These are phyloP conservation scores for Podila minutissima DNA, from an alignment of 192 early-diverging fungal genomes.

Conservation along the genomic window DNA sequence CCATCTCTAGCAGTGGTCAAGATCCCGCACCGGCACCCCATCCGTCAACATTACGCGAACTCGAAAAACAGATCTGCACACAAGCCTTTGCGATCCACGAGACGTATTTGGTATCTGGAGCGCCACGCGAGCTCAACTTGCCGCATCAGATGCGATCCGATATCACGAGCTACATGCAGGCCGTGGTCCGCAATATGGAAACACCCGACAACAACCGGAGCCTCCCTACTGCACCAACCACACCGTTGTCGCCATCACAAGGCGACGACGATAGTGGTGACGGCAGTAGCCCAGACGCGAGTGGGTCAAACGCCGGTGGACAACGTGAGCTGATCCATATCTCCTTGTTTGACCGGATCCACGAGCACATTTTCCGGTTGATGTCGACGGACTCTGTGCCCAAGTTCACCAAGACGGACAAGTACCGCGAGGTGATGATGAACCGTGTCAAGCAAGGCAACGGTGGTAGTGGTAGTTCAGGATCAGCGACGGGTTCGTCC, in stretches of 20 bases:
- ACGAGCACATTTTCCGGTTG: constrained; percentile 77
- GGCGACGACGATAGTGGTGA: neutral
- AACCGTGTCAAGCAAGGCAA: constrained; percentile 33
- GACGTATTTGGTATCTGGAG: constrained; percentile 56
- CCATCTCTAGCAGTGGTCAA: constrained; percentile 3
- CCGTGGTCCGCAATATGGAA: constrained; percentile 55
- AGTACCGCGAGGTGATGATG: constrained; percentile 54
- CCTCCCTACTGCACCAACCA: constrained; percentile 30
- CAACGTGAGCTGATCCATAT: constrained; percentile 39
- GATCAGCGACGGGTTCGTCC: neutral
- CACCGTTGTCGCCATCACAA: constrained; percentile 13
- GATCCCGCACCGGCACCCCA: constrained; percentile 44
- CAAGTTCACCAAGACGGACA: constrained; percentile 74
- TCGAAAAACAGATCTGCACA: constrained; percentile 49
- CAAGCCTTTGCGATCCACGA: constrained; percentile 65
- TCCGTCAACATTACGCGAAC: constrained; percentile 32
- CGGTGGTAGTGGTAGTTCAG: neutral
- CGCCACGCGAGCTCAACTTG: constrained; percentile 62
- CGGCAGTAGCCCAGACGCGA: neutral
- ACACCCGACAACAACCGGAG: constrained; percentile 13
- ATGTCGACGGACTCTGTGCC: constrained; percentile 83
- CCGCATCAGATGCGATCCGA: constrained; percentile 60
- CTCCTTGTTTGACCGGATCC: constrained; percentile 64
- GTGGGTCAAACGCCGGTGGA: neutral
- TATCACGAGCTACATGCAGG: constrained; percentile 57